These are phyloP conservation scores for Eutypella sp. DNA, from an alignment of 2,329 filamentous ascomycete genomes.

Conservation along the genomic window DNA sequence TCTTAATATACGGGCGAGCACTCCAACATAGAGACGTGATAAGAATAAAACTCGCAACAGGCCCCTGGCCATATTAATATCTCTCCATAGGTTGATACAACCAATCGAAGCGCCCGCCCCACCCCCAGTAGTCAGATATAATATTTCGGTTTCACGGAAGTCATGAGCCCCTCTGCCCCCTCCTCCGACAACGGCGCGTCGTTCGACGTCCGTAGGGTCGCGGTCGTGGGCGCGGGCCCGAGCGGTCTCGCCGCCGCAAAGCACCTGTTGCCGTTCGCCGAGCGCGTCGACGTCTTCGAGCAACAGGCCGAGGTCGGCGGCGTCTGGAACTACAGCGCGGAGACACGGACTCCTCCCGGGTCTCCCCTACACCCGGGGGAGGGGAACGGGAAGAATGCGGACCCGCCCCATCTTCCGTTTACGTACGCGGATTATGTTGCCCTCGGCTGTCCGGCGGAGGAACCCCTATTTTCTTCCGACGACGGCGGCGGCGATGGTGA, in stretches of 20 bases:
- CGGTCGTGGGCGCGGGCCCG: conserved; percentile 79
- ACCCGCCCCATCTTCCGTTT: no score
- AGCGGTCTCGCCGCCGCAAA: conserved; percentile 75
- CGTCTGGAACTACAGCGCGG: conserved; percentile 74
- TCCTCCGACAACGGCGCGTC: background rate
- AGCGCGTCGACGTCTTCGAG: conserved; percentile 73
- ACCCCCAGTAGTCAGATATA: no score
- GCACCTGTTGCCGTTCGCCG: conserved; percentile 61
- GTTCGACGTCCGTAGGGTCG: conserved; percentile 57
- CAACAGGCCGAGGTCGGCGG: conserved; percentile 74
- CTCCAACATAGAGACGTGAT: no score
- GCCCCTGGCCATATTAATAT: no score
- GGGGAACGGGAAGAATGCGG: no score
- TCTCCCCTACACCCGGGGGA: no score
- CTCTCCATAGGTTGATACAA: no score
- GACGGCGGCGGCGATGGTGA: conserved; percentile 13
- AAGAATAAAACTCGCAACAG: no score
- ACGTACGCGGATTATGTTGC: no score
- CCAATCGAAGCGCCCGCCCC: no score
- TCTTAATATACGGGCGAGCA: no score
- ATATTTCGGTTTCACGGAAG: no score
- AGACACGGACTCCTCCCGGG: conserved; percentile 31
- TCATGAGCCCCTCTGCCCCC: background rate
- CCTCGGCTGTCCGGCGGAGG: conserved; percentile 62
- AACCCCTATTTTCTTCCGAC: conserved; percentile 22